Evolutionary conservation across 139 green algal genomes (phyloP).

Genomic region (Desmodesmus armatus): DNA sequence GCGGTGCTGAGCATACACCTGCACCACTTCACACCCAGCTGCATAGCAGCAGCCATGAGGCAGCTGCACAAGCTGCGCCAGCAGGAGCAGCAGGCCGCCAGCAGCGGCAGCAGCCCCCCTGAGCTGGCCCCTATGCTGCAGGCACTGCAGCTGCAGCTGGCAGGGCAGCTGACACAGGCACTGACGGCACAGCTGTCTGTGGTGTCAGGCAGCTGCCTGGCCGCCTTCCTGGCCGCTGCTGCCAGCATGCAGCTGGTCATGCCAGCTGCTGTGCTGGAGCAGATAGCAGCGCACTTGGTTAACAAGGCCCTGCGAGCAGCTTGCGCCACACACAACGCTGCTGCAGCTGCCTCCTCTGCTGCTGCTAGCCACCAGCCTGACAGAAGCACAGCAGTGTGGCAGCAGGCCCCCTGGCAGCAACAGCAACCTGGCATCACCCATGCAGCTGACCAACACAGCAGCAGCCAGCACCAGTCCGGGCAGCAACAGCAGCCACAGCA

Average conservation of each 20-base stretch:
- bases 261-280: not conserved
- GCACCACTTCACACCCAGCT: not conserved
- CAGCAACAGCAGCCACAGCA: not conserved
- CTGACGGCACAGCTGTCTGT: slow-evolving; percentile 19
- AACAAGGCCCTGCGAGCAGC: slow-evolving; percentile 14
- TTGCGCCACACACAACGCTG: not conserved
- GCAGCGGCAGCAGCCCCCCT: not conserved
- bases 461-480: not conserved
- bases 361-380: too few species aligned
- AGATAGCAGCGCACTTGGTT: slow-evolving; percentile 2
- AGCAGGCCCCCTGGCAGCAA: not conserved
- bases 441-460: not conserved
- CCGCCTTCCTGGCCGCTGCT: slow-evolving; percentile 20
- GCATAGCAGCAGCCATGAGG: slow-evolving; percentile 17
- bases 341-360: not conserved
- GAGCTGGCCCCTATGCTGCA: not conserved
- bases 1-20: not conserved
- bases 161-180: not conserved
- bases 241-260: not conserved
- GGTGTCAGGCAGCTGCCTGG: not conserved
- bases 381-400: not conserved
- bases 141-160: not conserved
- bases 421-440: not conserved
- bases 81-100: slow-evolving; percentile 8
- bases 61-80: slow-evolving; percentile 6